Evolutionary conservation across 495 filamentous ascomycete genomes (phyloP).

Genomic region (Glonium stellatum): DNA sequence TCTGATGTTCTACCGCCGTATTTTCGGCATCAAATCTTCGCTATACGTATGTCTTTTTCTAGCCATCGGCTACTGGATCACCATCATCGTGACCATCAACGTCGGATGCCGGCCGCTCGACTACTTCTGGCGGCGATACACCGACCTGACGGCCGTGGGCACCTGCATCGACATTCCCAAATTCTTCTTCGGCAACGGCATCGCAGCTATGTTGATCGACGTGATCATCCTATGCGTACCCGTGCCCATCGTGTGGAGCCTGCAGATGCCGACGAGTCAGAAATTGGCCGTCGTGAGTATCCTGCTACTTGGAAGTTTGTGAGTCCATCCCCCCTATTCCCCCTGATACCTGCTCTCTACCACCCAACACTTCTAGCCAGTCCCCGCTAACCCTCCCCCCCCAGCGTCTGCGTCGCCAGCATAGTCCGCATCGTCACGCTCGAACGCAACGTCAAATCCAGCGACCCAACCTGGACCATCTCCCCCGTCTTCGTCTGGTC

Average conservation of each 20-base stretch:
- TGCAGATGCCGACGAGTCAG: conserved; percentile 41
- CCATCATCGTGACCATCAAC: conserved; percentile 34
- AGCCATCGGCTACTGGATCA: conserved; percentile 32
- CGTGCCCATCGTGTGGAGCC: conserved; percentile 38
- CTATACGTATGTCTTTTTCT: conserved; percentile 30
- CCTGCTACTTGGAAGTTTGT: conserved; percentile 49
- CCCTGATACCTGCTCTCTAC: background rate
- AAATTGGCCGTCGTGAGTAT: conserved; percentile 44
- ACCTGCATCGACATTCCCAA: conserved; percentile 15
- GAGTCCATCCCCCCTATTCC: conserved; percentile 11
- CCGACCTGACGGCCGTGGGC: conserved; percentile 5
- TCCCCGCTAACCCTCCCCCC: background rate
- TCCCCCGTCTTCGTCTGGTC: conserved; percentile 17
- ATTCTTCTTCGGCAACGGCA: conserved; percentile 2
- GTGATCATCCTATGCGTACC: conserved; percentile 32
- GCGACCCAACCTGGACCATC: conserved; percentile 18
- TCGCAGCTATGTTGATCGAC: conserved; percentile 21
- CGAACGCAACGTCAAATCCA: conserved; percentile 29
- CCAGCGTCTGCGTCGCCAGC: conserved; percentile 36
- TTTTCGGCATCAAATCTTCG: conserved; percentile 37
- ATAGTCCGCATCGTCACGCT: conserved; percentile 38
- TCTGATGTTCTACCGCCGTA: conserved; percentile 44
- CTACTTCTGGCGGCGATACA: conserved; percentile 17
- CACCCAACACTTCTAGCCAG: background rate
- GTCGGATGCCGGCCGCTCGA: conserved; percentile 42